Evolutionary conservation across 306 rosid species (phyloP).

Genomic region (Amphicarpaea edgeworthii): DNA sequence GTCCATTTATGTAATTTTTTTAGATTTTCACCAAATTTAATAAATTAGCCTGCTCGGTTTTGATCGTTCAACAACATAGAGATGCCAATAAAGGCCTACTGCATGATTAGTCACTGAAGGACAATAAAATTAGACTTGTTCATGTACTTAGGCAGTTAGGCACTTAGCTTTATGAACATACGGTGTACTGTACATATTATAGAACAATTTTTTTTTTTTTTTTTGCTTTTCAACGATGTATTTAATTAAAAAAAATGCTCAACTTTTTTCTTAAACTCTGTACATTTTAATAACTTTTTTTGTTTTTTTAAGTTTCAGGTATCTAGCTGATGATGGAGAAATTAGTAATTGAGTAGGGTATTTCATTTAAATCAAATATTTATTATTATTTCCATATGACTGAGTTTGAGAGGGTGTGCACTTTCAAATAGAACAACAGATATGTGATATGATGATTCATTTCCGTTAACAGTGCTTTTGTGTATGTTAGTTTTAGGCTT

Average conservation of each 20-base stretch:
- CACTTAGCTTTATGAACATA: slow-evolving; percentile 42
- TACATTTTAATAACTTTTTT: background rate
- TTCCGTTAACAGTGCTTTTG: no score
- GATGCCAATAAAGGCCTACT: slow-evolving; percentile 62
- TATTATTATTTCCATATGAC: no score
- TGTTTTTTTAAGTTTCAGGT: background rate
- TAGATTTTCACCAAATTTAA: no score
- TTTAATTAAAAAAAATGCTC: background rate
- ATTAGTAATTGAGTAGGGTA: background rate
- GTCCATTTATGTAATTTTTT: no score
- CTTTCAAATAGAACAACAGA: no score
- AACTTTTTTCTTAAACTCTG: background rate
- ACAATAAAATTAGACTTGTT: slow-evolving; percentile 27
- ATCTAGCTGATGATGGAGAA: background rate
- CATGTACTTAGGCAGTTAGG: no score
- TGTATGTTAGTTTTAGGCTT: no score
- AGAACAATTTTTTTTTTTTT: background rate
- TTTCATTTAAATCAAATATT: background rate
- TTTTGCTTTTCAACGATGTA: slow-evolving; percentile 19
- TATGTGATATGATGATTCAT: no score
- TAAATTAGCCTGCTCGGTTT: no score
- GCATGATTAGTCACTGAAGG: slow-evolving; percentile 37
- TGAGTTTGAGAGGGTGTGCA: no score
- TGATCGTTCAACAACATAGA: slow-evolving; percentile 86
- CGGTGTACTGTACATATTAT: slow-evolving; percentile 26